Base-by-base conservation (phyloP, 192 early-diverging fungal species). In the Phlyctochytrium bullatum region DNA sequence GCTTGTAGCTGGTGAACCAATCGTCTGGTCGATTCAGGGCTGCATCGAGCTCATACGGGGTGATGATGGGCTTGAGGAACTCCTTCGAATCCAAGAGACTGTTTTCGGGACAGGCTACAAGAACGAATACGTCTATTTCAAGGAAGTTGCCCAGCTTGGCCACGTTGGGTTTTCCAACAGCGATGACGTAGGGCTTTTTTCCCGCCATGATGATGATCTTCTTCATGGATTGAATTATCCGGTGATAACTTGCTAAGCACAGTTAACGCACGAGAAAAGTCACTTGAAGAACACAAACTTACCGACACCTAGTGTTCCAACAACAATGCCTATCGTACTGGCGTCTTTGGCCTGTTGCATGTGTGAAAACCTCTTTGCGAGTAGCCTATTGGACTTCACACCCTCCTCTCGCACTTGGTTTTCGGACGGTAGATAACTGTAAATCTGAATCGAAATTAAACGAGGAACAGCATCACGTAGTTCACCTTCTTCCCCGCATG, bases 61-160 rank as follows among this genome's bases (percentile, higher is more conserved):
- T 97, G 0, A 98, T 91, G 28, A 98, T 88, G 2, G 96, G 96
- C 35, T 84, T 81, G 66, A 92, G 89, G 77, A 94, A 98, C 57
- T 96, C 95, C 62, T 82, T 87, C 33, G 88, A 88, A 76, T 97
- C 97, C 30, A 96, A 86, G 63, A 99, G 82, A 53, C 89, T 88
- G 81, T 95, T 96, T 71, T 99, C 93, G 3, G 95, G 93, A 70
- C 96, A 99, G 4, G 93, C 91, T 3, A 97, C 91, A 31, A 96
- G 79, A 2, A 95, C 92, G 73, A 92, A 97, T 20, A 83, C 86
- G 65, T 99, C 89, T 56, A 98, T 92, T 76, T 99, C 97, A 69
- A 92, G 84, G 66, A 99, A 98, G 61, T 99, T 99, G 33, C 91
- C 96, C 74, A 99, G 88, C 74, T 99, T 99, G 57, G 92, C 91